Evolutionary conservation across 805 yeast genomes (phyloP).

Genomic region (Wickerhamomyces strasburgensis): DNA sequence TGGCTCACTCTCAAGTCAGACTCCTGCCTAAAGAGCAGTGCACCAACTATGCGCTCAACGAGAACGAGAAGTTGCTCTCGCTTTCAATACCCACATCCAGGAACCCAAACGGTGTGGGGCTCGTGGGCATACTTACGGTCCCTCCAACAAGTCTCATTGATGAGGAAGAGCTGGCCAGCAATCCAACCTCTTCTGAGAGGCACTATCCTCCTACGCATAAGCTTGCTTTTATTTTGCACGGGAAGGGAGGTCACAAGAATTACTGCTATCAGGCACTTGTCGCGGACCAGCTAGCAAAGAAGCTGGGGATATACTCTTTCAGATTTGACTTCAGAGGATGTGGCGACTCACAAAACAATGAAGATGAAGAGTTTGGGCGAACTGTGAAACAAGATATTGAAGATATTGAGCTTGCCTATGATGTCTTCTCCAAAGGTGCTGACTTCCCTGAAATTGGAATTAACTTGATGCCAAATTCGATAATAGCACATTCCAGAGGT

Average conservation of each 20-base stretch:
- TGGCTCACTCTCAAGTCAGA: conserved; percentile 8
- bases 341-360: conserved; percentile 61
- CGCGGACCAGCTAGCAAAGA: conserved; percentile 54
- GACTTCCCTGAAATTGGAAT: conserved; percentile 28
- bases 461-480: conserved; percentile 44
- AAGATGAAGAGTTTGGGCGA: conserved; percentile 41
- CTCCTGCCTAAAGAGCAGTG: conserved; percentile 16
- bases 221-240: conserved; percentile 68
- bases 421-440: conserved; percentile 25
- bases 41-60: conserved; percentile 18
- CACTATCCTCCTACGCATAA: conserved; percentile 37
- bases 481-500: conserved; percentile 82
- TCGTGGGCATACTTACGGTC: conserved; percentile 33
- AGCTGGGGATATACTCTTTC: conserved; percentile 57
- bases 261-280: conserved; percentile 65
- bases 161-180: conserved; percentile 14
- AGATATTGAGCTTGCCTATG: conserved; percentile 52
- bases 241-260: conserved; percentile 80
- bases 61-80: conserved; percentile 25
- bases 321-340: conserved; percentile 85
- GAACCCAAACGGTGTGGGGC: conserved; percentile 25
- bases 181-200: conserved; percentile 8
- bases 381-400: conserved; percentile 57
- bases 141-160: conserved; percentile 26
- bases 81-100: conserved; percentile 20